phyloP scores from a whole-genome alignment of 2,329 filamentous ascomycete species.

The Coniella lustricola region DNA sequence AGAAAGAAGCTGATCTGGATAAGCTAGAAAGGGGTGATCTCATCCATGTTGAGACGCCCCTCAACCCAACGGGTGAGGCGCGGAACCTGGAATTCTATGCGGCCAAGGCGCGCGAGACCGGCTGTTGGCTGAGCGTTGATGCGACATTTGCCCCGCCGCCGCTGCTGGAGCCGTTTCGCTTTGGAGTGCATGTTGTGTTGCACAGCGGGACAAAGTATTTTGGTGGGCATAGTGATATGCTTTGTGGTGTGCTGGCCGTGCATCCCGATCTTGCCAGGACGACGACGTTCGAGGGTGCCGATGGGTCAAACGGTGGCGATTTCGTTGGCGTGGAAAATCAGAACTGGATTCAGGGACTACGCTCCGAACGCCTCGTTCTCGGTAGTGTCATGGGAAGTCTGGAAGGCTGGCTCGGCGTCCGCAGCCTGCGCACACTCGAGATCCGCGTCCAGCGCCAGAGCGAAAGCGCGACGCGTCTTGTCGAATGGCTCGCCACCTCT shows the following conservation, averaged over 20 bases:
- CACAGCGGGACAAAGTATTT: conserved; percentile 95
- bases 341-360: conserved; percentile 55
- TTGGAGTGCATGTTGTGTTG: conserved; percentile 81
- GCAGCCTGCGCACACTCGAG: conserved; percentile 80
- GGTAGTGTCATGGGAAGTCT: conserved; percentile 82
- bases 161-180: conserved; percentile 75
- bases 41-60: conserved; percentile 84
- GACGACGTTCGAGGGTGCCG: too few species aligned
- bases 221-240: conserved; percentile 88
- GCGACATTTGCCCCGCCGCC: conserved; percentile 90
- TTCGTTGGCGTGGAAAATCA: too few species aligned
- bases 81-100: conserved; percentile 67
- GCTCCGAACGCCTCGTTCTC: conserved; percentile 64
- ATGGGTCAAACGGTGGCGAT: too few species aligned
- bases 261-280: conserved; percentile 34
- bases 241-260: conserved; percentile 76
- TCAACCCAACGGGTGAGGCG: conserved; percentile 84
- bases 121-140: conserved; percentile 77
- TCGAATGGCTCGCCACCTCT: conserved; percentile 58
- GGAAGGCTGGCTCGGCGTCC: conserved; percentile 86
- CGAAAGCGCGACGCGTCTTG: conserved; percentile 60
- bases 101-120: conserved; percentile 60
- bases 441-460: conserved; percentile 74
- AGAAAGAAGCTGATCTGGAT: conserved; percentile 36
- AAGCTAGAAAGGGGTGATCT: conserved; percentile 72